phyloP scores from a whole-genome alignment of 2,329 filamentous ascomycete genomes.

The Hymenoscyphus salicellus region DNA sequence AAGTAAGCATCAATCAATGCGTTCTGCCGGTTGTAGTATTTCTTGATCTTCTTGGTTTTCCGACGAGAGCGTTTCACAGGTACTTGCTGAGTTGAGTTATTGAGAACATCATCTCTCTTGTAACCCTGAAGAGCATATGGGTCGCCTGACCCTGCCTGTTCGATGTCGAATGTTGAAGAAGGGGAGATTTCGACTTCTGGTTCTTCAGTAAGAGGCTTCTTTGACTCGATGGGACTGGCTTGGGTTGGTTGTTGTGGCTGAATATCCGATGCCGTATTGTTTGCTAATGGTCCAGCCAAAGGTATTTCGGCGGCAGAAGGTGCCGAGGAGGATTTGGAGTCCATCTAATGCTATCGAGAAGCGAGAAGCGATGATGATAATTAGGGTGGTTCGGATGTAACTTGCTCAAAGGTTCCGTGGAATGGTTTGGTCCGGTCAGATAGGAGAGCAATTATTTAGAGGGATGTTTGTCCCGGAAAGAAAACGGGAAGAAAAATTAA shows the following conservation, averaged over 20 bases:
- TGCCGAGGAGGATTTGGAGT: neutral
- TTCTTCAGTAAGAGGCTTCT: neutral
- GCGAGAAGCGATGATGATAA: neutral
- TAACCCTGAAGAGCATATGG: neutral
- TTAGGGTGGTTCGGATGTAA: neutral
- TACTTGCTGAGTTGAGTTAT: neutral
- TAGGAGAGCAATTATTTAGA: neutral
- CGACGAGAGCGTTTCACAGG: neutral
- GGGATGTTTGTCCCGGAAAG: neutral
- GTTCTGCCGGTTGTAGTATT: slow-evolving; percentile 49
- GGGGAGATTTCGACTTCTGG: neutral
- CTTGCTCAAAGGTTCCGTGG: neutral
- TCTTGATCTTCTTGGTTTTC: slow-evolving; percentile 37
- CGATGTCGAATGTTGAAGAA: neutral
- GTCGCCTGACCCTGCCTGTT: neutral
- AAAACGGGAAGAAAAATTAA: neutral
- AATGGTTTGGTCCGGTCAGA: neutral
- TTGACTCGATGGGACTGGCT: neutral
- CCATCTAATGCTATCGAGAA: neutral
- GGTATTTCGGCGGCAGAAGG: neutral
- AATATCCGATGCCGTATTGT: neutral
- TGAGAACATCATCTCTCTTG: slow-evolving; percentile 2
- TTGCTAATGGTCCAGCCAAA: neutral
- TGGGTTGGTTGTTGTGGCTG: neutral
- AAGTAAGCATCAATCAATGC: slow-evolving; percentile 52